Percentiles rank a stretch among this genome's conserved stretches.
These are phyloP conservation scores for Radiomyces spectabilis DNA, from an alignment of 192 early-diverging fungal genomes.

Conservation along the genomic window DNA sequence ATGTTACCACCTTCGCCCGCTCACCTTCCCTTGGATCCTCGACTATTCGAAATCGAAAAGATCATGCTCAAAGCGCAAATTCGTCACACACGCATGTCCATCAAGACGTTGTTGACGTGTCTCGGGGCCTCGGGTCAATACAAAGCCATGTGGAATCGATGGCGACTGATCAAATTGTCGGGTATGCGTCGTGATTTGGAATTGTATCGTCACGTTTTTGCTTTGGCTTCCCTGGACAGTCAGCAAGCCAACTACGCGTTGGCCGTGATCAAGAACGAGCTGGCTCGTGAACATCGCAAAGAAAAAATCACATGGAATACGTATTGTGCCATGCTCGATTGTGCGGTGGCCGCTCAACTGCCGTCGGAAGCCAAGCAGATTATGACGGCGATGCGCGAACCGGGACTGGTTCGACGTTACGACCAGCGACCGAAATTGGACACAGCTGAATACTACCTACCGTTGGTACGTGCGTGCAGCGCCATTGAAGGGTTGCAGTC, in stretches of 20 bases:
- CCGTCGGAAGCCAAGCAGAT: conserved; percentile 1
- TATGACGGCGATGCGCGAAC: conserved; percentile 3
- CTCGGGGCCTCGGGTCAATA: conserved; percentile 20
- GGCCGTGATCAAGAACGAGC: conserved; percentile 13
- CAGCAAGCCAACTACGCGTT: conserved; percentile 22
- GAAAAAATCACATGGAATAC: background rate
- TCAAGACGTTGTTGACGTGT: conserved; percentile 25
- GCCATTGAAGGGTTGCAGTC: background rate
- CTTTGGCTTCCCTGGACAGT: conserved; percentile 18
- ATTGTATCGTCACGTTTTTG: conserved; percentile 19
- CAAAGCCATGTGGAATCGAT: conserved; percentile 19
- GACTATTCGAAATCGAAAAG: conserved; percentile 29
- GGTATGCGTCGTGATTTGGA: conserved; percentile 21
- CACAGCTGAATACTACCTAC: conserved; percentile 1
- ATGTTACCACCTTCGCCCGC: background rate
- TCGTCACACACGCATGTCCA: conserved; percentile 24
- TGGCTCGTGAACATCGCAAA: conserved; percentile 8
- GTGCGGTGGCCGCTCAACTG: conserved; percentile 21
- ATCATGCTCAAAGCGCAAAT: conserved; percentile 27
- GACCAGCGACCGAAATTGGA: background rate
- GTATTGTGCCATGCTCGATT: conserved; percentile 26
- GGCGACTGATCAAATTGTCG: conserved; percentile 17
- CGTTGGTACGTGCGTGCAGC: conserved; percentile 6
- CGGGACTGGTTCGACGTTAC: background rate
- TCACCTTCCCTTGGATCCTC: conserved; percentile 11